Evolutionary conservation across 176 grass and related monocot species (phyloP), one percentile per base, ranked within the genome.

Genomic region (Carex littledalei): DNA sequence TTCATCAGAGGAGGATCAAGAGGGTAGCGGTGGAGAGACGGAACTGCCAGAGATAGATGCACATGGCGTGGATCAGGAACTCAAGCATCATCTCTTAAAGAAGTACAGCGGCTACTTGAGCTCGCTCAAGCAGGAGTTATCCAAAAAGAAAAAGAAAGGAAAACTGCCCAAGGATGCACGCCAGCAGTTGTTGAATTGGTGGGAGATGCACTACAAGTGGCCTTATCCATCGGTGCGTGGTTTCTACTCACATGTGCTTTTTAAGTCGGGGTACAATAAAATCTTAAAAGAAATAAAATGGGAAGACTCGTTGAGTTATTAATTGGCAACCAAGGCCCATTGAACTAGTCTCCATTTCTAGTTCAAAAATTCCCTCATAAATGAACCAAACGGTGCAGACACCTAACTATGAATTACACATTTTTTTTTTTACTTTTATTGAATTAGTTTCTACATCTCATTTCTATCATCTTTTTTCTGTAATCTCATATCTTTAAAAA

Each of bases 81-180:
- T 99, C 6, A 99, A 95, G 90, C 93, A 94, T 69, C 96, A 99
- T 85, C 88, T 99, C 12, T 88, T 99, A 80, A 99, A 92, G 81
- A 99, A 95, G 88, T 99, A 99, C 73, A 99, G 96, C 73, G 96
- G 96, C 21, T 99, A 99, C 81, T 85, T 99, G 86, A 95, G 96
- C 91, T 94, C 92, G 8, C 92, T 97, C 16, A 94, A 93, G 91
- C 96, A 99, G 86, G 96, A 99, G 75, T 85, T 99, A 12, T 99
- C 91, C 22, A 99, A 99, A 87, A 99, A 99, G 85, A 99, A 95
- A 86, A 99, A 99, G 88, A 99, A 99, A 89, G 93, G 96, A 2
- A 99, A 99, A 52, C 91, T 99, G 63, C 96, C 96, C 0, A 99
- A 99, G 78, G 96, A 99, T 69, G 96, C 96, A 59, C 93, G 96